A percentile compares a stretch with the other conserved stretches of the same genome.
Evolutionary conservation across 306 rosid species (phyloP).

Genomic region (Inga laurina): DNA sequence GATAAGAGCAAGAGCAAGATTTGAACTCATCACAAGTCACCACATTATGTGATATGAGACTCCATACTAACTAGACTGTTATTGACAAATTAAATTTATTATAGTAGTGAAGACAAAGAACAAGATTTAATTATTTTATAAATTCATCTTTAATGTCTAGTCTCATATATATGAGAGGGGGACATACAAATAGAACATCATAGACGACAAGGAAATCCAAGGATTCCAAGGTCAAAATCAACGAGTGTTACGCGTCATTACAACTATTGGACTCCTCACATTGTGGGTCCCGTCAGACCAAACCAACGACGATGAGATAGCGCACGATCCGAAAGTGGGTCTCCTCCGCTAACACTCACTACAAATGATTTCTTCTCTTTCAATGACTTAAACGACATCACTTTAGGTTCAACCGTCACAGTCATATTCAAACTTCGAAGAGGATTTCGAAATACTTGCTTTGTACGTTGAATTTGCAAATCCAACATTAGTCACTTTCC

Average conservation of each 20-base stretch:
- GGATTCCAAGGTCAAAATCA: no score
- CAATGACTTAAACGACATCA: slow-evolving; percentile 25
- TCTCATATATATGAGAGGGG: no score
- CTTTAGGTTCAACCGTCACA: slow-evolving; percentile 28
- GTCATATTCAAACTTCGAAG: background rate
- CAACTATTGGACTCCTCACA: slow-evolving; percentile 43
- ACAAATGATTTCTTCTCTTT: slow-evolving; percentile 39
- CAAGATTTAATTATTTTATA: no score
- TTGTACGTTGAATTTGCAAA: slow-evolving; percentile 34
- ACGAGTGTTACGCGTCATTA: background rate
- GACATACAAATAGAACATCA: no score
- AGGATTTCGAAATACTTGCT: background rate
- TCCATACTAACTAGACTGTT: no score
- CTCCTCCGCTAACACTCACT: slow-evolving; percentile 32
- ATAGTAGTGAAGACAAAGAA: no score
- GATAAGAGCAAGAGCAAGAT: no score
- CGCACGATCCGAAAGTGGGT: background rate
- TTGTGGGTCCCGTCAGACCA: slow-evolving; percentile 45
- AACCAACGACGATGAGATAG: slow-evolving; percentile 11
- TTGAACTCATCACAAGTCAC: no score
- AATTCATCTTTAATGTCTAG: no score
- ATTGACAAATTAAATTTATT: no score
- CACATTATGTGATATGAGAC: no score
- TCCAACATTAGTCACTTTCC: slow-evolving; percentile 49
- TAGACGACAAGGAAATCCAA: no score